These are phyloP conservation scores for Chamaecyparis obtusa DNA, from an alignment of 75 land plant genomes.

Conservation along the genomic window DNA sequence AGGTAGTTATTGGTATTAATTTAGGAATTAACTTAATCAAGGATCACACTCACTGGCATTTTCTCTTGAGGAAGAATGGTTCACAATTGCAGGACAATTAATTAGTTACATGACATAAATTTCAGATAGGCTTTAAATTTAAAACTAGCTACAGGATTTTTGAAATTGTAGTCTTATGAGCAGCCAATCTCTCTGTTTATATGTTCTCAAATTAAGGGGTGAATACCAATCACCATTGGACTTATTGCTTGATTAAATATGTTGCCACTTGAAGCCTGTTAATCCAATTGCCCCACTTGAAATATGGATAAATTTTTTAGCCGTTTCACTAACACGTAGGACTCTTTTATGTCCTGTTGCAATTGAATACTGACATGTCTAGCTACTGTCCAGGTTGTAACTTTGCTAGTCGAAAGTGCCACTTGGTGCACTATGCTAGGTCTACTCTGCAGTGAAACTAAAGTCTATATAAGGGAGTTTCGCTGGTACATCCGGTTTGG, in stretches of 20 bases:
- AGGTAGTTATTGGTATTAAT: neutral
- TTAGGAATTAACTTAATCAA: neutral
- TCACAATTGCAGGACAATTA: neutral
- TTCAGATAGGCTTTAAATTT: neutral
- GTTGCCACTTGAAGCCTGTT: neutral
- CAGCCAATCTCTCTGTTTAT: neutral
- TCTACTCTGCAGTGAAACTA: conserved; percentile 64
- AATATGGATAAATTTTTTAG: neutral
- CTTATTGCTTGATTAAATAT: neutral
- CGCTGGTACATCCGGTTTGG: conserved; percentile 89
- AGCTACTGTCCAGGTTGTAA: conserved; percentile 48
- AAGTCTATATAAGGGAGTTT: conserved; percentile 66
- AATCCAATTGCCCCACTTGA: neutral
- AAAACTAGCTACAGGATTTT: neutral
- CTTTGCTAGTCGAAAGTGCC: conserved; percentile 46
- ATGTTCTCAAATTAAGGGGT: neutral
- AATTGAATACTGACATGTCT: neutral
- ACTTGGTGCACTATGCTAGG: conserved; percentile 72
- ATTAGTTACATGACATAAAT: neutral
- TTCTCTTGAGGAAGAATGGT: neutral
- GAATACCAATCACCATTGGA: neutral
- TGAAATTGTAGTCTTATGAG: neutral
- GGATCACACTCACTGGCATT: neutral
- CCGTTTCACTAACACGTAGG: neutral
- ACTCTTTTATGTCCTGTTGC: neutral